Evolutionary conservation across 768 basidiomycete genomes (phyloP).

Genomic region (Phylloporus sp.): DNA sequence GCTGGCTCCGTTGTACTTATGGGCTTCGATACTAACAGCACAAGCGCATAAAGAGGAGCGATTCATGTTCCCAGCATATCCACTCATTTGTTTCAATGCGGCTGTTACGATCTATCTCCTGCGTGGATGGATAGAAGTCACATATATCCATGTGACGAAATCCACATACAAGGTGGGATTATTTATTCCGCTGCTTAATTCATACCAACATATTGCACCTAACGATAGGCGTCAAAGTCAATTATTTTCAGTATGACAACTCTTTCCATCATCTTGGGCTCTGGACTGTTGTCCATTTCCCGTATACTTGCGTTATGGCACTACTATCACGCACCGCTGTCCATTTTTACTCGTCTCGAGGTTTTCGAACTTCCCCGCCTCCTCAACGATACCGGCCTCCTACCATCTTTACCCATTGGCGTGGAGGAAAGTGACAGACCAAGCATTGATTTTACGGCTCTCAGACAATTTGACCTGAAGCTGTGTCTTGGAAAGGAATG

Average conservation of each 20-base stretch:
- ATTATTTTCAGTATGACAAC: slow-evolving; percentile 74
- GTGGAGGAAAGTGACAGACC: slow-evolving; percentile 41
- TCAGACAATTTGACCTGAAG: slow-evolving; percentile 65
- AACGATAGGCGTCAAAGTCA: slow-evolving; percentile 66
- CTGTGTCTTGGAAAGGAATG: slow-evolving; percentile 94
- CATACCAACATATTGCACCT: not conserved
- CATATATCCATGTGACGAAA: slow-evolving; percentile 68
- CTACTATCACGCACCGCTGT: slow-evolving; percentile 90
- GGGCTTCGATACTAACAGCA: slow-evolving; percentile 70
- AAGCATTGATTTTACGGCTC: slow-evolving; percentile 60
- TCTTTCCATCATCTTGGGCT: slow-evolving; percentile 57
- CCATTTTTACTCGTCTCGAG: slow-evolving; percentile 67
- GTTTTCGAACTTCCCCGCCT: slow-evolving; percentile 74
- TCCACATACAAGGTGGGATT: slow-evolving; percentile 77
- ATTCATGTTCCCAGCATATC: slow-evolving; percentile 96
- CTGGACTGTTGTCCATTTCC: slow-evolving; percentile 66
- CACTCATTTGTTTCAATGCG: slow-evolving; percentile 89
- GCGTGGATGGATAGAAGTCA: slow-evolving; percentile 80
- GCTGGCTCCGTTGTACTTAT: slow-evolving; percentile 88
- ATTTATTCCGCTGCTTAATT: slow-evolving; percentile 1
- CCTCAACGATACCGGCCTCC: slow-evolving; percentile 64
- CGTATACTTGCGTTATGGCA: slow-evolving; percentile 78
- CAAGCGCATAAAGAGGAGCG: slow-evolving; percentile 98
- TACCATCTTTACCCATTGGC: slow-evolving; percentile 42
- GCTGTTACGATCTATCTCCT: slow-evolving; percentile 81